Base-by-base conservation (phyloP, 768 basidiomycete species). In the Tubosaeta sp. region DNA sequence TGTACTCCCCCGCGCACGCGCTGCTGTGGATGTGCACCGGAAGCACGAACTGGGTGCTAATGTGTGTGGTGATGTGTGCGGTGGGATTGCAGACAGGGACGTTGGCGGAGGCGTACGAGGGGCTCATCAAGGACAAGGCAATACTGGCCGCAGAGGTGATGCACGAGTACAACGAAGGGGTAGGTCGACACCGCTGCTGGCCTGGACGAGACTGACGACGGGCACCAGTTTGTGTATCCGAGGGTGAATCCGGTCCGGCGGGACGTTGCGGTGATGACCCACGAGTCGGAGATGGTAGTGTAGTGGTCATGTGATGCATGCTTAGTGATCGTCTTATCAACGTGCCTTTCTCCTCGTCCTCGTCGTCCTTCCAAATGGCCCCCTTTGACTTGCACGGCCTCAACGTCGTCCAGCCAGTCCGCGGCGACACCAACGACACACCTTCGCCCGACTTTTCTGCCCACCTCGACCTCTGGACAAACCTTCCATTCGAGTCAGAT, bases 241-340 rank as follows among this genome's bases (percentile, higher is more conserved):
- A 80, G 84, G 53, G 67, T 90, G 53, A 84, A 87, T 59, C 86
- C 86, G 7, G 73, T 92, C 19, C 80, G 86, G 27, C 80, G 75
- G 52, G 90, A 93, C 56, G 88, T 81, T 1, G 83, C 85, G 4
- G 86, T 90, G 24, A 90, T 90, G 89, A 93, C 90, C 3, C 83
- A 90, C 65, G 76, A 93, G 61, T 80, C 86, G 1, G 90, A 93
- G 73, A 76, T 89, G 55, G 78, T 55, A 30, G 2, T 47, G 16
- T 54, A 36, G 34, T 44, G 22, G 46, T 57, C 53, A 56, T 30
- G 55, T 58, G 49, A 52, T 27, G 19, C 1, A 24, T 31, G 48
- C 27, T 54, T 54, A 47, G 44, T 41, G 41, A 52, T 44, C 14
- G 29, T 31, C 51, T 56, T 61, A 56, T 55, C 57, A 53, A 41